Evolutionary conservation across 176 grass and related monocot genomes (phyloP).

Genomic region (Elymus sibiricus): DNA sequence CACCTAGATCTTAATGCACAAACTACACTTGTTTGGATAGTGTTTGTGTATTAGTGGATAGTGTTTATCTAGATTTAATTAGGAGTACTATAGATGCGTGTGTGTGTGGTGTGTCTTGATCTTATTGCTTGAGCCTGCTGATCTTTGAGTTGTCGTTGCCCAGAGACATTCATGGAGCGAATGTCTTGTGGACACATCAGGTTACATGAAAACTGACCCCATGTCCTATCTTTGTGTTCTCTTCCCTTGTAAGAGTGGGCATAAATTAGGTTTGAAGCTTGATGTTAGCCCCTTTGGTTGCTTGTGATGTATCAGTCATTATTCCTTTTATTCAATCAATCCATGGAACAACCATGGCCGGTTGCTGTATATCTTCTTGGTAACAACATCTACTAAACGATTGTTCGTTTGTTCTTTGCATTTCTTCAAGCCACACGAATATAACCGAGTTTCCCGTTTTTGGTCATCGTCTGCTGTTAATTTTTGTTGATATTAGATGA

Average conservation of each 20-base stretch:
- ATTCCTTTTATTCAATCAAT: not conserved
- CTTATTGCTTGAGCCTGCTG: conserved; percentile 9
- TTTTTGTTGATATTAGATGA: not conserved
- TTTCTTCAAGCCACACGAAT: not conserved
- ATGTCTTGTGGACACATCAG: not conserved
- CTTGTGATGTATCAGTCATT: no score
- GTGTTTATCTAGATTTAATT: not conserved
- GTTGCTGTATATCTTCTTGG: not conserved
- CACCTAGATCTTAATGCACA: not conserved
- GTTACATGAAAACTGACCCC: no score
- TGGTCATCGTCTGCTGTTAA: not conserved
- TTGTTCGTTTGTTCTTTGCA: not conserved
- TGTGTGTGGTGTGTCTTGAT: not conserved
- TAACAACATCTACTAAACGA: not conserved
- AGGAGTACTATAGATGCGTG: not conserved
- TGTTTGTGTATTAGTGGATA: not conserved
- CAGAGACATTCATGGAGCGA: not conserved
- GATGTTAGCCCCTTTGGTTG: not conserved
- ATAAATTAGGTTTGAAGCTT: not conserved
- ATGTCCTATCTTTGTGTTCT: not conserved
- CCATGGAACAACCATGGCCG: not conserved
- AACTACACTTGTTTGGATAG: not conserved
- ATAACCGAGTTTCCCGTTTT: not conserved
- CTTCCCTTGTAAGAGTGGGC: not conserved
- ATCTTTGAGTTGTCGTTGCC: not conserved